Evolutionary conservation across 169 alveolate species (phyloP), one percentile per base, ranked within the genome.

Genomic region (Plasmodium berghei): DNA sequence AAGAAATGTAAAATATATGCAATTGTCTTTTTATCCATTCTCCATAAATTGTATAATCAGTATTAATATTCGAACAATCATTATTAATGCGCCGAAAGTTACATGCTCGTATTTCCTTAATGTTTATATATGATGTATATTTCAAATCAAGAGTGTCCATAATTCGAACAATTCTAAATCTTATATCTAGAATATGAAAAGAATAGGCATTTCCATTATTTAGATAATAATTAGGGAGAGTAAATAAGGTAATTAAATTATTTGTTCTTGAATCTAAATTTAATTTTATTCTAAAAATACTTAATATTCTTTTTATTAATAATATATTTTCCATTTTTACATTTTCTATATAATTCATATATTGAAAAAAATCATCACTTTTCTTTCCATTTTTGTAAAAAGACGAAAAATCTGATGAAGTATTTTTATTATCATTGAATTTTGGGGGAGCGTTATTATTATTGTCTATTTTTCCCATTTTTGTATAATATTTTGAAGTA

Each of bases 151-250:
- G 62, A 24, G 87, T 86, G 0, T 86, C 91, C 22, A 86, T 20
- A 14, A 86, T 40, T 5, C 91, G 64, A 42, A 86, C 26, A 9
- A 86, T 58, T 72, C 91, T 49, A 54, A 86, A 69, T 9, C 91
- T 72, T 0, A 86, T 58, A 71, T 86, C 91, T 18, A 86, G 69
- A 20, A 86, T 74, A 20, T 86, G 91, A 45, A 86, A 86, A 54
- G 91, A 59, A 24, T 56, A 86, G 1, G 72, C 70, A 71, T 86
- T 9, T 6, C 91, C 91, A 61, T 63, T 70, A 58, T 86, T 86
- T 48, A 72, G n/a, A 56, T 86, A 42, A 59, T 86, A 74, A 58
- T 49, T 58, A 9, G 91, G 91, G 22, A 86, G 61, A 14, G 91
- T 86, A 20, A 86, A 59, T 49, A 86, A 26, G 2, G 91, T 70